A percentile compares a stretch with the other conserved stretches of the same genome.
Evolutionary conservation across 2,329 filamentous ascomycete species (phyloP).

Genomic region (Plectosphaerella cucumerina): DNA sequence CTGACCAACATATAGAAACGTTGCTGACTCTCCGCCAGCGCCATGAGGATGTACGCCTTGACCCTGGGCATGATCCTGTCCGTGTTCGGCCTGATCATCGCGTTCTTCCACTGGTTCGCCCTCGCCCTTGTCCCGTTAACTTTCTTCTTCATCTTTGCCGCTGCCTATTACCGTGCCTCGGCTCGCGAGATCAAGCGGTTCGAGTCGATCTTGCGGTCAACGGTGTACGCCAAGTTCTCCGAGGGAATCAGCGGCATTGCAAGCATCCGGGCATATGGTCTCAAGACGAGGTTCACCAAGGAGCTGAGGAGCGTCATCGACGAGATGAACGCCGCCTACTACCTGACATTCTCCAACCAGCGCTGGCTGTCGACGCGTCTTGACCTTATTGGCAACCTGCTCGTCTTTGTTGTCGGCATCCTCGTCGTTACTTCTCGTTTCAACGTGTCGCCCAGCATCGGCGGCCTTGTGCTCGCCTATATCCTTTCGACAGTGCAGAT

Average conservation of each 20-base stretch:
- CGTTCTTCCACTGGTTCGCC: constrained; percentile 89
- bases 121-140: constrained; percentile 61
- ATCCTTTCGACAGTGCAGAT: constrained; percentile 91
- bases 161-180: constrained; percentile 84
- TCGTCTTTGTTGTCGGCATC: constrained; percentile 86
- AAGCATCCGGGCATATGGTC: constrained; percentile 84
- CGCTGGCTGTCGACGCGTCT: constrained; percentile 85
- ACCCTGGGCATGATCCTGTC: constrained; percentile 78
- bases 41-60: constrained; percentile 88
- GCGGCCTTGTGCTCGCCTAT: constrained; percentile 85
- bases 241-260: constrained; percentile 82
- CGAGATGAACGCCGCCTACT: constrained; percentile 92
- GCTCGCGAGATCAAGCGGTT: constrained; percentile 93
- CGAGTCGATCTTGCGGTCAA: constrained; percentile 82
- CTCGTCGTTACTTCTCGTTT: constrained; percentile 90
- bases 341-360: constrained; percentile 91
- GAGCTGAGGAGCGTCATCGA: constrained; percentile 74
- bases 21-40: constrained; percentile 21
- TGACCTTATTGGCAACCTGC: constrained; percentile 75
- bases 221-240: constrained; percentile 85
- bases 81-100: constrained; percentile 86
- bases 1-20: neutral
- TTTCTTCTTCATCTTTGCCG: constrained; percentile 73
- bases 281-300: constrained; percentile 68
- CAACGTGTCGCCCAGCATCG: constrained; percentile 76